Conservation (phyloP, 225 moss, liverwort and hornwort species). For the Straminergon stramineum region DNA sequence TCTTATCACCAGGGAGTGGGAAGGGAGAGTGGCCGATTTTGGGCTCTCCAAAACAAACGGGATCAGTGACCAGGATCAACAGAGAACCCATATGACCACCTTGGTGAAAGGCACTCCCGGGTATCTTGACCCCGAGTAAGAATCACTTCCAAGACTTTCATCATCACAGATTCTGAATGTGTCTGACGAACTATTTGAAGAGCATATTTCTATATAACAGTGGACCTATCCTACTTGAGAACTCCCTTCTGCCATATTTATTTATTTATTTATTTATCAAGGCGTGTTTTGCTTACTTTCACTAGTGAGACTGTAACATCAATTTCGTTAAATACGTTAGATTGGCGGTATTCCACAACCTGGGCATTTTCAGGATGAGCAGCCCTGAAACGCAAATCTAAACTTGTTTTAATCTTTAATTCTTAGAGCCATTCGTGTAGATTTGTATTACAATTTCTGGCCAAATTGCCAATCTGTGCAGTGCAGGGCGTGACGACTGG, state of each 20-base stretch:
- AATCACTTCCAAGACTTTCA: not conserved
- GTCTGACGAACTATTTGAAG: not conserved
- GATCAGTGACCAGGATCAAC: not conserved
- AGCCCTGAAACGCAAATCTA: not conserved
- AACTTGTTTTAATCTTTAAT: not conserved
- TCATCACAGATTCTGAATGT: not conserved
- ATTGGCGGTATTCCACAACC: not conserved
- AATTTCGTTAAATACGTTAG: not conserved
- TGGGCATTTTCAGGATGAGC: not conserved
- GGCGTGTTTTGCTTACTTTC: not conserved
- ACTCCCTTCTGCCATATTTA: not conserved
- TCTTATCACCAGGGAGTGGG: not conserved
- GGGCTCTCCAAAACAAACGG: not conserved
- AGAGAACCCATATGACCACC: not conserved
- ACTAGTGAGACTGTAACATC: too few species aligned
- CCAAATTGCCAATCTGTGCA: not conserved
- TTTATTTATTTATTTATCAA: not conserved
- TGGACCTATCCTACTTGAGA: not conserved
- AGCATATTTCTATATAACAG: not conserved
- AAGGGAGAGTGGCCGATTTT: not conserved
- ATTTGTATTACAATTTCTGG: not conserved
- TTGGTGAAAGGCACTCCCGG: not conserved
- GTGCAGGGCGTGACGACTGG: not conserved
- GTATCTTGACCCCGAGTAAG: not conserved
- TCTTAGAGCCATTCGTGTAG: not conserved